These are phyloP conservation scores for Botryobasidium botryosum DNA, from an alignment of 768 basidiomycete genomes.

Conservation along the genomic window DNA sequence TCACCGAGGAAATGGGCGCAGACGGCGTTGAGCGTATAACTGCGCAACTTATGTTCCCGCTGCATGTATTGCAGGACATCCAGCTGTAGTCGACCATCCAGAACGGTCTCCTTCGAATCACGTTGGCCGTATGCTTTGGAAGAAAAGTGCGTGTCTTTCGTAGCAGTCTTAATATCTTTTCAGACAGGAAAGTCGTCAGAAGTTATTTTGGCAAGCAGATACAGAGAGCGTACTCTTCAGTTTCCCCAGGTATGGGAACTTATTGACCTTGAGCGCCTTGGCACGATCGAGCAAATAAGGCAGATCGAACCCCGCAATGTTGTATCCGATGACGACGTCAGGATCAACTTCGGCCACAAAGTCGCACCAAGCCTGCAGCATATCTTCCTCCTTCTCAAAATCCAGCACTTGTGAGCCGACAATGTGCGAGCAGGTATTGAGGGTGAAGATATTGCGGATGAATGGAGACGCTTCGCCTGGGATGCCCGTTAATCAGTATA, in stretches of 20 bases:
- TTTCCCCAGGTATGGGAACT: conserved; percentile 62
- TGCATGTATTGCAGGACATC: conserved; percentile 98
- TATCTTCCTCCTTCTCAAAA: conserved; percentile 51
- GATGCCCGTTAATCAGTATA: background rate
- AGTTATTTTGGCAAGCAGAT: background rate
- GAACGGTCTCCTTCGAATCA: conserved; percentile 81
- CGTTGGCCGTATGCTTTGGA: conserved; percentile 96
- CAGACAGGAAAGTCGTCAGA: background rate
- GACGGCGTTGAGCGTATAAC: conserved; percentile 94
- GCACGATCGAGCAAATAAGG: conserved; percentile 92
- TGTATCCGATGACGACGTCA: conserved; percentile 93
- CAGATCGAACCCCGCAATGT: conserved; percentile 86
- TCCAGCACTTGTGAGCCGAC: conserved; percentile 94
- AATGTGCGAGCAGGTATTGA: conserved; percentile 87
- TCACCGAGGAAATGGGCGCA: conserved; percentile 96
- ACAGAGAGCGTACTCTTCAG: conserved; percentile 39
- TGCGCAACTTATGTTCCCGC: conserved; percentile 90
- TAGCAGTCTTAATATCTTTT: conserved; percentile 55
- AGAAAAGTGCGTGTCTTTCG: conserved; percentile 92
- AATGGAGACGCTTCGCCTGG: conserved; percentile 84
- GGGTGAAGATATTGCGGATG: conserved; percentile 89
- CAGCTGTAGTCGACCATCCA: conserved; percentile 88
- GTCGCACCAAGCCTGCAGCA: conserved; percentile 76
- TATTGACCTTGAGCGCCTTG: conserved; percentile 49
- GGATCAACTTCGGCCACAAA: conserved; percentile 86